Base-by-base conservation (phyloP, 1,284 basidiomycete genomes). In the Paramarasmius palmivorus region DNA sequence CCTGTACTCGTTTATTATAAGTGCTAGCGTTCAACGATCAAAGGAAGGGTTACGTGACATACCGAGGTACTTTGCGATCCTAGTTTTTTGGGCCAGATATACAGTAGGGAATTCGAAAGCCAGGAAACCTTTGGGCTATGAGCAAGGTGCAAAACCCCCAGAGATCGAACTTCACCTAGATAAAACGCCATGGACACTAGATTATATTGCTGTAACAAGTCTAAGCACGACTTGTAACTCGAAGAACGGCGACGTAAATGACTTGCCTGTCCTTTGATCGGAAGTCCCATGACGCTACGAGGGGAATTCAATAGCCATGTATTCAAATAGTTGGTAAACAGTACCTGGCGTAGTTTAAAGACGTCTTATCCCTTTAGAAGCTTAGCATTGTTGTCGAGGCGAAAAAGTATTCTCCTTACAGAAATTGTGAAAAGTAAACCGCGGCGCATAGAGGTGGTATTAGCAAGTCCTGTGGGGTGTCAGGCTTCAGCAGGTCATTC, bases 101-200 rank as follows among this genome's bases (percentile, higher is more conserved):
- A 83, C 79, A 0, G 84, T 85, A 2, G 86, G 84, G 56, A 87
- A 86, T 61, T 88, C 84, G 74, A 79, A 87, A 20, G 81, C 67
- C 29, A 85, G 66, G 60, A 80, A 86, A 1, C 83, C 83, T 84
- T 46, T 4, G n/a, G n/a, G 22, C 20, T 22, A 51, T 42, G 46
- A 55, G 37, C 56, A 40, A 50, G 45, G 34, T 17, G 12, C 12
- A n/a, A 22, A 23, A 26, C 35, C 10, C 9, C 52, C 22, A 17
- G 20, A 14, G 38, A 17, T 14, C 4, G 26, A 22, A 32, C 48
- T 65, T 49, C 55, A 78, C 82, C 83, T 42, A 83, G 65, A 61
- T 85, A 84, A 63, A 88, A 88, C 1, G 84, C 79, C 59, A 84
- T 70, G 15, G 85, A 84, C 2, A 86, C 78, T 12, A 86, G 67